These are phyloP conservation scores for Roridomyces roridus DNA, from an alignment of 768 basidiomycete species.

Conservation along the genomic window DNA sequence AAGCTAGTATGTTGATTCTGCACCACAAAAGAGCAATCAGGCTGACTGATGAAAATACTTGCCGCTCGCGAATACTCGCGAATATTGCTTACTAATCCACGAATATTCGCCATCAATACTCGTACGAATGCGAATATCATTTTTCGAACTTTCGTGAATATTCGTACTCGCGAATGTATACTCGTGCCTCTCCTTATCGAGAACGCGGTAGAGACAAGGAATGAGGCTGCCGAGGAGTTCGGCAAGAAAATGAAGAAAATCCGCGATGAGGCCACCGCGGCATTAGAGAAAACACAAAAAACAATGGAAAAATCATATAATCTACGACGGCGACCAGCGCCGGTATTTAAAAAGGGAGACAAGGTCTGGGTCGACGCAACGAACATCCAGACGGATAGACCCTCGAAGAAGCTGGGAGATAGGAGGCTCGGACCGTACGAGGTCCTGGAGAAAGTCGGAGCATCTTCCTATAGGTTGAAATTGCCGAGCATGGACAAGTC, in stretches of 20 bases:
- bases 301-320: constrained; percentile 28
- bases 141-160: too few relatives aligned
- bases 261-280: constrained; percentile 20
- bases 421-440: constrained; percentile 27
- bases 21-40: too few relatives aligned
- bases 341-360: constrained; percentile 29
- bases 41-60: too few relatives aligned
- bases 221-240: constrained; percentile 24
- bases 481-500: constrained; percentile 31
- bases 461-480: constrained; percentile 4
- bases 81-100: too few relatives aligned
- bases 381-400: constrained; percentile 29
- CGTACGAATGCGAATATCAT: too few relatives aligned
- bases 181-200: too few relatives aligned
- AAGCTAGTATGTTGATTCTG: too few relatives aligned
- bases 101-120: too few relatives aligned
- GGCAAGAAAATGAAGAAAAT: constrained; percentile 14
- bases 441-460: constrained; percentile 29
- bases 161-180: too few relatives aligned
- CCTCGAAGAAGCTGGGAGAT: constrained; percentile 33
- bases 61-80: too few relatives aligned
- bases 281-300: constrained; percentile 26
- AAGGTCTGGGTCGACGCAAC: constrained; percentile 33
- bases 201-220: not conserved
- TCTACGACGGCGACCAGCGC: not conserved